Conservation (phyloP, 148 eudicot species). For the Rhododendron kiyosumense region DNA sequence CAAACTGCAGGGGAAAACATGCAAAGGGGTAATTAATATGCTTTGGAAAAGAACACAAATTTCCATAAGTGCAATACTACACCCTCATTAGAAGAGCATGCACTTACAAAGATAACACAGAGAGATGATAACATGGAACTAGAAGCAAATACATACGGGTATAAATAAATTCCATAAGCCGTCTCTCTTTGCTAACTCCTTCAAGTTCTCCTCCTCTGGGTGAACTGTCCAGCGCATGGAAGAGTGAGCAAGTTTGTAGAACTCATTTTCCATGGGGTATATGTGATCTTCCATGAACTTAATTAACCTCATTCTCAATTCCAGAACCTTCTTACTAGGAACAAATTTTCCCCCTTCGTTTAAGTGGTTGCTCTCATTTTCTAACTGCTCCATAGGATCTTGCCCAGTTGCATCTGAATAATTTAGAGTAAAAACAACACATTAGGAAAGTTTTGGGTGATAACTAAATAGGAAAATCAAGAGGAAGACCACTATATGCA, state of each 20-base stretch:
- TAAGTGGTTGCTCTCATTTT: slow-evolving; percentile 19
- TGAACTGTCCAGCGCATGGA: slow-evolving; percentile 79
- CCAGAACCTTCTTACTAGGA: slow-evolving; percentile 50
- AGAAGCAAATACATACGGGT: slow-evolving; percentile 56
- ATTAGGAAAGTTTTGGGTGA: background rate
- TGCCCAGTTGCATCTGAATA: slow-evolving; percentile 21
- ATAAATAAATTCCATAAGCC: slow-evolving; percentile 92
- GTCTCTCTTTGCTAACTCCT: slow-evolving; percentile 78
- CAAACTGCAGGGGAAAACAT: slow-evolving; percentile 47
- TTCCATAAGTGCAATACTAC: slow-evolving; percentile 1
- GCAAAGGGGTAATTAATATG: slow-evolving; percentile 1
- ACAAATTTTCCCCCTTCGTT: slow-evolving; percentile 57
- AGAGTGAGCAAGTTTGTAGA: slow-evolving; percentile 64
- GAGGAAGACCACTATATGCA: background rate
- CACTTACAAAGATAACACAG: background rate
- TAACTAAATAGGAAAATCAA: slow-evolving; percentile 2
- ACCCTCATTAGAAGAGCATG: background rate
- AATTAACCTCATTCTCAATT: slow-evolving; percentile 54
- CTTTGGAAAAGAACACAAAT: background rate
- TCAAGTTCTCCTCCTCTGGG: slow-evolving; percentile 83
- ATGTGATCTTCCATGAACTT: slow-evolving; percentile 80
- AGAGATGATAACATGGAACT: background rate
- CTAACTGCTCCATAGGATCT: slow-evolving; percentile 19
- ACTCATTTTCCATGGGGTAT: slow-evolving; percentile 81
- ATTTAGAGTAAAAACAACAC: background rate